Evolutionary conservation across 1,284 basidiomycete species (phyloP).

Genomic region (Ustilago tritici): DNA sequence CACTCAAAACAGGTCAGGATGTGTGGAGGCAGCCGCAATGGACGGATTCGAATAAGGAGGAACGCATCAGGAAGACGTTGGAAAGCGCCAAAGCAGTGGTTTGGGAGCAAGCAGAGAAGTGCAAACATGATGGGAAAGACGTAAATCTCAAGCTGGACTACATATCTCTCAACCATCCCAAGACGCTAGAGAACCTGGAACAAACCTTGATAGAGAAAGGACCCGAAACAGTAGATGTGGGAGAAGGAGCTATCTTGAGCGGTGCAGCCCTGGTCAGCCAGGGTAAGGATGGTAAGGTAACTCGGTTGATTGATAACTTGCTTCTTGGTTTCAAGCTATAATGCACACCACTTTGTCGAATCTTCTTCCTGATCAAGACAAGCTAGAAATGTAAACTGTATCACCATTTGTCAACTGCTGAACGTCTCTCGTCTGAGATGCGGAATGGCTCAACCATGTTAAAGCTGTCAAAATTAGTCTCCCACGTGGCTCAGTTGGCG

Average conservation of each 20-base stretch:
- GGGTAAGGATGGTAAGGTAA: slow-evolving; percentile 74
- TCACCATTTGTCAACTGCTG: not conserved
- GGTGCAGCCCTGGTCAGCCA: slow-evolving; percentile 84
- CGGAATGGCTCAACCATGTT: not conserved
- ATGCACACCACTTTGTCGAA: not conserved
- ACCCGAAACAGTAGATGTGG: slow-evolving; percentile 57
- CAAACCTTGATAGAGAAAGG: slow-evolving; percentile 70
- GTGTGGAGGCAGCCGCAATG: slow-evolving; percentile 41
- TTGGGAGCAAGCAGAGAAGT: slow-evolving; percentile 18
- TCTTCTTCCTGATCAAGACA: not conserved
- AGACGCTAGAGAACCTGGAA: slow-evolving; percentile 74
- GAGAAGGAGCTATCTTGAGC: slow-evolving; percentile 79
- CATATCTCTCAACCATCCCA: slow-evolving; percentile 85
- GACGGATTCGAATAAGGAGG: slow-evolving; percentile 16
- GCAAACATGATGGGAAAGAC: slow-evolving; percentile 13
- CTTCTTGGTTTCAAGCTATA: slow-evolving; percentile 75
- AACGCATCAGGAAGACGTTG: slow-evolving; percentile 49
- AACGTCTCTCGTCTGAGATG: not conserved
- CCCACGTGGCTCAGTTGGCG: slow-evolving; percentile 18
- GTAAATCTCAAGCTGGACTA: slow-evolving; percentile 80
- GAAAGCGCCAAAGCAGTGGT: slow-evolving; percentile 46
- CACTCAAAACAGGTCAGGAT: slow-evolving; percentile 75
- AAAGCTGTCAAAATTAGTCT: not conserved
- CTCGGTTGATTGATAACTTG: slow-evolving; percentile 92
- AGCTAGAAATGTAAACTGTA: not conserved